Evolutionary conservation across 2,329 filamentous ascomycete genomes (phyloP).

Genomic region (Xenoacremonium recifei): DNA sequence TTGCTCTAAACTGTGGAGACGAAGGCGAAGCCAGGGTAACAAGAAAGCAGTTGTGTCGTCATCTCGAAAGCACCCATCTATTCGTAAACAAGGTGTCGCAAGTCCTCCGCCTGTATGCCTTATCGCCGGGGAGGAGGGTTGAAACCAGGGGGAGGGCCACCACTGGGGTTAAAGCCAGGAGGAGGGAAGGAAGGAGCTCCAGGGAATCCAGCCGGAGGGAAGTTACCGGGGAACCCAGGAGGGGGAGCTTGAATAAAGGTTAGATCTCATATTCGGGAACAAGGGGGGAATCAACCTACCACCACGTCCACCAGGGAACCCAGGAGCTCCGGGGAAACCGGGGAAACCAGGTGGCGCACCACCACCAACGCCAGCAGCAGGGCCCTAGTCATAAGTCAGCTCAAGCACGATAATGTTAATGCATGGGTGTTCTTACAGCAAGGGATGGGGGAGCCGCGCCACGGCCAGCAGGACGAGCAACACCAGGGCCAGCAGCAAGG

Average conservation of each 20-base stretch:
- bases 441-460: constrained; percentile 73
- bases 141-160: constrained; percentile 66
- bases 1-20: too few species aligned
- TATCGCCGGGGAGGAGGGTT: constrained; percentile 68
- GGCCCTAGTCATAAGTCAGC: constrained; percentile 52
- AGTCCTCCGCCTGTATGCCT: constrained; percentile 25
- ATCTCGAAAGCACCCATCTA: too few species aligned
- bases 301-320: constrained; percentile 48
- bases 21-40: too few species aligned
- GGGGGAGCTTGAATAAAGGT: constrained; percentile 40
- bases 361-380: constrained; percentile 81
- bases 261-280: constrained; percentile 23
- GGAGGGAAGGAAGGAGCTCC: constrained; percentile 34
- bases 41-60: too few species aligned
- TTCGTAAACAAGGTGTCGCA: constrained; percentile 26
- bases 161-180: constrained; percentile 50
- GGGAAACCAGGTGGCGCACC: constrained; percentile 61
- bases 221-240: constrained; percentile 44
- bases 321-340: constrained; percentile 50
- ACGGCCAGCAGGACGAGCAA: constrained; percentile 86
- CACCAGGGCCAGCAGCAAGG: constrained; percentile 80
- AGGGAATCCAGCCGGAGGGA: constrained; percentile 50
- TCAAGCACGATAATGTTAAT: neutral
- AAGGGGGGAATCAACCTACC: constrained; percentile 42
- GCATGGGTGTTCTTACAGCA: constrained; percentile 56